phyloP scores from a whole-genome alignment of 2,329 filamentous ascomycete species.

The Alternaria sp. region DNA sequence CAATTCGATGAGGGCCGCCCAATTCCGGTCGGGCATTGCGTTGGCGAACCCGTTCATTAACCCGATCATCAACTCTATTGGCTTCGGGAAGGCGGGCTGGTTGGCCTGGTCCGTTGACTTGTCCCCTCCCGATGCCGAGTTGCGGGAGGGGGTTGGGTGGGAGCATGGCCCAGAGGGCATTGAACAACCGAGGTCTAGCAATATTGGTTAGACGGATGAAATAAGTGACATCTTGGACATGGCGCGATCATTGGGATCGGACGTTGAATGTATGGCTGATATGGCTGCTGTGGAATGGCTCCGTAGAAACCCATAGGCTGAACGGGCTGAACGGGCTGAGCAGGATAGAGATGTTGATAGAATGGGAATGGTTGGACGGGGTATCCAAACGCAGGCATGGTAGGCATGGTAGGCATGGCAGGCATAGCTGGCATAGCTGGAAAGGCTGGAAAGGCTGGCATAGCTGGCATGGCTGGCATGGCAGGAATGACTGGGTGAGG shows the following conservation, averaged over 20 bases:
- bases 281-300: slow-evolving; percentile 2
- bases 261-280: slow-evolving; percentile 1
- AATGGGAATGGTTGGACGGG: slow-evolving; percentile 1
- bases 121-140: neutral
- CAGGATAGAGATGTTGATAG: neutral
- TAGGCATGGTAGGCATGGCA: neutral
- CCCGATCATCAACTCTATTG: neutral
- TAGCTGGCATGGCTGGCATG: neutral
- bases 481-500: neutral
- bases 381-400: neutral
- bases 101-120: neutral
- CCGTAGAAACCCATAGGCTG: slow-evolving; percentile 3
- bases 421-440: neutral
- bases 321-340: slow-evolving; percentile 4
- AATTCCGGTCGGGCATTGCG: neutral
- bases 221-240: slow-evolving; percentile 10
- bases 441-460: neutral
- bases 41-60: neutral
- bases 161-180: neutral
- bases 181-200: slow-evolving; percentile 7
- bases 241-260: neutral
- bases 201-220: slow-evolving; percentile 16
- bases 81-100: neutral
- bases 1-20: neutral
- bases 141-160: neutral